Evolutionary conservation across 768 basidiomycete genomes (phyloP), one percentile per base, ranked within the genome.

Genomic region (Boletus sp.): DNA sequence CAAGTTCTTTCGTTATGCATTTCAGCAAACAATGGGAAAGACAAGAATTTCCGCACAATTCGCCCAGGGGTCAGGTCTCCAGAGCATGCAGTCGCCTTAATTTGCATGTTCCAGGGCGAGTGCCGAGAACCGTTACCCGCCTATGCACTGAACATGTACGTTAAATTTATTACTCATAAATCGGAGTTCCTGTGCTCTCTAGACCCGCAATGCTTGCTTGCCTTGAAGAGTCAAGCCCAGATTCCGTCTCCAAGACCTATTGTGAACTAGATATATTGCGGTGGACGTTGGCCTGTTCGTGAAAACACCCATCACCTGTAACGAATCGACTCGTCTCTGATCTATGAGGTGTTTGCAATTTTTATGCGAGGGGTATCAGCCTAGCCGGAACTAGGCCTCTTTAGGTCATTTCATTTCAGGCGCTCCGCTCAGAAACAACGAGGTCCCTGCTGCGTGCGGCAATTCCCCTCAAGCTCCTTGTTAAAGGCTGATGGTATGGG

Each of bases 401-500:
- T 68, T 55, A 42, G 38, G 54, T 27, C 38, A 49, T 25, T 49
- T 56, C 45, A 58, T 58, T 47, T 55, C 43, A 34, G 35, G 35
- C 42, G 23, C 35, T 30, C 53, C 29, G 10, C 27, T 25, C 38
- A 55, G 39, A 53, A 37, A 17, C 40, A 49, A 50, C 50, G 51
- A 38, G 47, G 54, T 17, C 47, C 50, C 55, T 58, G 27, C 33
- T 25, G 14, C n/a, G 43, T 17, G 27, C 43, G 47, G 46, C 50
- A 54, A 23, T 23, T 27, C 52, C 47, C 43, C 42, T 40, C 15
- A 19, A 38, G 9, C 21, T 21, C 43, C 59, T 44, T 32, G 42
- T 56, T 65, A 67, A 66, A 57, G 23, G 44, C 30, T n/a, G 47
- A 50, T 35, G 7, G 34, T 25, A 41, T 40, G 46, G 45, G 41